Evolutionary conservation across 1,284 basidiomycete species (phyloP), one percentile per base, ranked within the genome.

Genomic region (Malassezia psittaci): DNA sequence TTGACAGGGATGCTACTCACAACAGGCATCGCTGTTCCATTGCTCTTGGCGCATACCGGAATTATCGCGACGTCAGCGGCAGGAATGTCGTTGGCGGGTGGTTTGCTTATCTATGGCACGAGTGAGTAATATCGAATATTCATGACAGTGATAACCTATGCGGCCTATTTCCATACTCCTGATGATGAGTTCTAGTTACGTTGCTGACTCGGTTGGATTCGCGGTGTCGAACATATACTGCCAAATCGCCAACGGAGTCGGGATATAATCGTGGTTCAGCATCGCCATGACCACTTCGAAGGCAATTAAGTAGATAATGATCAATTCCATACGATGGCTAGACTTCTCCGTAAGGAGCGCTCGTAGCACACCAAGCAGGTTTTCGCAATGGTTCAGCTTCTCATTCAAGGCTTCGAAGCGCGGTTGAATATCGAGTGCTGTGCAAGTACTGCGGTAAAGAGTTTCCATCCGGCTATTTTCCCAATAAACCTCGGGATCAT

Each of bases 31-130:
- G 88, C 91, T 5, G 79, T 98, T 16, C 94, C 94, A 0, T 79
- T 96, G 50, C 84, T 96, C 29, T 82, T 98, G 38, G 86, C 90
- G 5, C 94, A 98, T 69, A 86, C 93, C 2, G 85, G 86, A 57
- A 80, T 98, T 59, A 96, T 98, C 68, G 79, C 82, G 54, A 81
- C 83, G 0, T 83, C 83, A 12, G 94, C 94, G 32, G 90, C 87
- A 75, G 83, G 82, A 68, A 96, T 98, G 93, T 90, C 88, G 29
- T 88, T 96, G 59, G 80, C 85, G 32, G 94, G 94, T 21, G 94
- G 94, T 76, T 87, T 85, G 36, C 79, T 96, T 60, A 90, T 98
- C 2, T 98, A 98, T 73, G 88, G 86, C 5, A 98, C 94, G 85
- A 43, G 87, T 88, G 39, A 91, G 94, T 62, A 10, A 15, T 4